Base-by-base conservation (phyloP, 2,329 filamentous ascomycete genomes). In the Diplodia corticola region DNA sequence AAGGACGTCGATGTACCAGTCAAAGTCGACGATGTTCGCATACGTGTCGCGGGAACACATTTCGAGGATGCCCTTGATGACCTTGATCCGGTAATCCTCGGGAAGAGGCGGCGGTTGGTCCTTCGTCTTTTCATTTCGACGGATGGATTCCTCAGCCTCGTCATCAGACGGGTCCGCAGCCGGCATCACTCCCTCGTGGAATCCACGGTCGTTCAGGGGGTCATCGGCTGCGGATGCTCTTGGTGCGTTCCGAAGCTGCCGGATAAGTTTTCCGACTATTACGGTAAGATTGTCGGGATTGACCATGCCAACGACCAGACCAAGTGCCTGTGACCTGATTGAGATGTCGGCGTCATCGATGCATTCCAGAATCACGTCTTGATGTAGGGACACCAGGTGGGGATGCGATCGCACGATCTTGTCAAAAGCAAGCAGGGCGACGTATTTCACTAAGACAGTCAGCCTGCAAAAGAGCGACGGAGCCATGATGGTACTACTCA, bases 341-440 rank as follows among this genome's bases (percentile, higher is more conserved):
- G 93, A 97, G 68, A 99, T 95, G 73, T 99, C 95, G 0, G 91
- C 85, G 76, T 96, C 96, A 76, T 98, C 95, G 72, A 99, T 92
- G 75, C 95, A 99, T 73, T 96, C 91, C 76, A 99, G 84, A 69
- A 99, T 97, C 55, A 98, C 94, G 78, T 98, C 94, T 76, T 97
- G 92, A 75, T 99, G 95, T 75, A 94, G 86, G 5, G 92, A 89
- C 30, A 99, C 95, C 35, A 99, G 85, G 75, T 89, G 88, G 2
- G 94, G 91, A 75, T 99, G 93, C 0, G 93, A 95, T 22, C 86
- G 78, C 33, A 97, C 94, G 71, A 99, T 97, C 75, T 93, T 94
- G 76, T 96, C 96, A 79, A 99, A 96, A 1, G 95, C 94, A 68
- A 99, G 84, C 60, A 99, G 82, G 1, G 95, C 94, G 72, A 99